Percentiles rank a stretch among this genome's conserved stretches.
Evolutionary conservation across 2,329 filamentous ascomycete species (phyloP).

Genomic region (Penicillium crustosum): DNA sequence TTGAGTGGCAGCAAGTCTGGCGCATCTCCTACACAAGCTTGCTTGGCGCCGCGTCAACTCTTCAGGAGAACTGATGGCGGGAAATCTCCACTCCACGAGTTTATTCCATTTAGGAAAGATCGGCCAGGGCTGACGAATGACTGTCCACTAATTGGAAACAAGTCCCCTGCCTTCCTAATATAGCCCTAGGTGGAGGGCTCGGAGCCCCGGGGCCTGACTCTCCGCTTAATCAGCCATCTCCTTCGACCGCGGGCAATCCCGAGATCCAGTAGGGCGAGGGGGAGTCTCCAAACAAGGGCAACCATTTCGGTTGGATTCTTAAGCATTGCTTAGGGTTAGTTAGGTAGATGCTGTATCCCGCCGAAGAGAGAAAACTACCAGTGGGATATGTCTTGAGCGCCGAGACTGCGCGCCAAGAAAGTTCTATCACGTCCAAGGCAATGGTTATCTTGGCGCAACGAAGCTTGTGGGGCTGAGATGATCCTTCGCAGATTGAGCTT

Average conservation of each 20-base stretch:
- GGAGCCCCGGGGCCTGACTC: too few relatives aligned
- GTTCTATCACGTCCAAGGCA: background rate
- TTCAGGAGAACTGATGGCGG: background rate
- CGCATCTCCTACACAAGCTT: background rate
- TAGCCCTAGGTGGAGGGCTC: too few relatives aligned
- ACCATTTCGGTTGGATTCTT: too few relatives aligned
- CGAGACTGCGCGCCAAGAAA: background rate
- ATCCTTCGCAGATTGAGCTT: background rate
- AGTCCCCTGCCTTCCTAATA: too few relatives aligned
- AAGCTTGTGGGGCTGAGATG: background rate
- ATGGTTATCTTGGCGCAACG: background rate
- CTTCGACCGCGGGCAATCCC: too few relatives aligned
- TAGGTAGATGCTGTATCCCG: background rate
- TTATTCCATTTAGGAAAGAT: slow-evolving; percentile 14
- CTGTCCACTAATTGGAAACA: background rate
- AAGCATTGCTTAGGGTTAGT: background rate
- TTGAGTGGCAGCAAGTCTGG: background rate
- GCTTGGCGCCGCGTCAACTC: slow-evolving; percentile 20
- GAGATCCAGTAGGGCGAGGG: too few relatives aligned
- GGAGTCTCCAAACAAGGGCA: too few relatives aligned
- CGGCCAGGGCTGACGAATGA: slow-evolving; percentile 3
- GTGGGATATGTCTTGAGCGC: background rate
- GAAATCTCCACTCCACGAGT: slow-evolving; percentile 11
- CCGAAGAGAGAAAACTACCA: background rate
- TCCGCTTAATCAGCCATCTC: too few relatives aligned